These are phyloP conservation scores for Chrysochromulina parva DNA, from an alignment of 78 protist species.

Conservation along the genomic window DNA sequence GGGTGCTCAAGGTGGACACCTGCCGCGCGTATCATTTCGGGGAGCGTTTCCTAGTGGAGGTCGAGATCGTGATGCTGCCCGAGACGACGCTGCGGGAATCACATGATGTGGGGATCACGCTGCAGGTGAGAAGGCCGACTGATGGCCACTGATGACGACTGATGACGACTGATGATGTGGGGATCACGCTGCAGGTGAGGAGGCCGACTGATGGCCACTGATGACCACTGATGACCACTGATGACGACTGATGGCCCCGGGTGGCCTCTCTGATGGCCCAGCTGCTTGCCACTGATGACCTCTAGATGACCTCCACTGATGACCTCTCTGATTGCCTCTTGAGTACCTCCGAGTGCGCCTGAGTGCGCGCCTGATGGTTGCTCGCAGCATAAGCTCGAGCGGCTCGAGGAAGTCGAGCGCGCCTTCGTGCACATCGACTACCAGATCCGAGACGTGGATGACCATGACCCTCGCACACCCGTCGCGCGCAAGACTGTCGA, in stretches of 20 bases:
- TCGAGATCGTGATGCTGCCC: not conserved
- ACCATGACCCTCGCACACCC: not conserved
- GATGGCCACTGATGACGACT: too few species aligned
- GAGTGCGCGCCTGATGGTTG: too few species aligned
- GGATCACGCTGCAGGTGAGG: not conserved
- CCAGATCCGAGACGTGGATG: not conserved
- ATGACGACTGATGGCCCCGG: too few species aligned
- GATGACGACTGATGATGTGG: not conserved
- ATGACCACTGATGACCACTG: too few species aligned
- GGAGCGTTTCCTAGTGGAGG: not conserved
- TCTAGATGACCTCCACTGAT: too few species aligned
- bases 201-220: too few species aligned
- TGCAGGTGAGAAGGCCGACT: not conserved
- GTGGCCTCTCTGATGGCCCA: too few species aligned
- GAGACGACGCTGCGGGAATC: not conserved
- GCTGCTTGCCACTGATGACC: too few species aligned
- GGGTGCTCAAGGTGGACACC: not conserved
- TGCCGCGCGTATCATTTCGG: not conserved
- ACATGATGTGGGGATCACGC: not conserved
- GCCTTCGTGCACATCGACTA: conserved; percentile 7
- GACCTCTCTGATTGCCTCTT: too few species aligned
- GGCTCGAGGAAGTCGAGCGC: not conserved
- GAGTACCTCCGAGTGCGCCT: too few species aligned
- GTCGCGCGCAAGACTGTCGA: not conserved
- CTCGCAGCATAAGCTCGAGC: not conserved